Base-by-base conservation (phyloP, 1,284 basidiomycete genomes). In the Microbotryum lychnidis-dioicae region DNA sequence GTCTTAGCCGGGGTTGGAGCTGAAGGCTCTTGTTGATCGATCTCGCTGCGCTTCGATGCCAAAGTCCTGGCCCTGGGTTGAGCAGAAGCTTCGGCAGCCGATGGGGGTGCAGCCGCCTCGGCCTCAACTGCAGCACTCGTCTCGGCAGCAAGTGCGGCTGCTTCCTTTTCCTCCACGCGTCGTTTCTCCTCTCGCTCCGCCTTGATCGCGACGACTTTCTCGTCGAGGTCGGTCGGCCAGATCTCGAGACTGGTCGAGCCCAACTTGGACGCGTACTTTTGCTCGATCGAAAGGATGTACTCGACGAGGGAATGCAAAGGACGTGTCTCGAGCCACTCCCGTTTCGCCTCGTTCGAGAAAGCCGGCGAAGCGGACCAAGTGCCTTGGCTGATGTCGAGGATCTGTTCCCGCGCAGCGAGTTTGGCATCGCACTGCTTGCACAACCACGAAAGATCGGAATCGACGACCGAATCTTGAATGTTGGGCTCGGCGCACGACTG, bases 401-500 rank as follows among this genome's bases (percentile, higher is more conserved):
- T 14, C 3, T 50, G 50, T n/a, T 50, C 51, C 10, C 27, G 27
- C 25, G 50, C 47, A 12, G 58, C 57, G 49, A 65, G 42, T 46
- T 57, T 60, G 25, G 45, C 42, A 56, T 68, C 66, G 57, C 66
- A 68, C 6, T n/a, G n/a, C 12, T 20, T 49, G 61, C 66, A 68
- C 57, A 51, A 62, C 54, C 54, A 68, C 14, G 66, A 57, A 18
- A 63, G 42, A 27, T 61, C 51, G 25, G 61, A 62, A 31, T 58
- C 56, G 52, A 66, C 64, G 23, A 68, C 46, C 16, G 61, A 54
- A 33, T 54, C 59, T 45, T 56, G 33, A 46, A 68, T 59, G 12
- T 23, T 27, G 14, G 66, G 66, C 1, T 49, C 21, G 25, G 50
- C 42, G 55, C 66, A 68, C 18, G 66, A 51, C 37, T 68, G 66